phyloP scores from a whole-genome alignment of 805 yeast genomes.

The Scheffersomyces stipitis region DNA sequence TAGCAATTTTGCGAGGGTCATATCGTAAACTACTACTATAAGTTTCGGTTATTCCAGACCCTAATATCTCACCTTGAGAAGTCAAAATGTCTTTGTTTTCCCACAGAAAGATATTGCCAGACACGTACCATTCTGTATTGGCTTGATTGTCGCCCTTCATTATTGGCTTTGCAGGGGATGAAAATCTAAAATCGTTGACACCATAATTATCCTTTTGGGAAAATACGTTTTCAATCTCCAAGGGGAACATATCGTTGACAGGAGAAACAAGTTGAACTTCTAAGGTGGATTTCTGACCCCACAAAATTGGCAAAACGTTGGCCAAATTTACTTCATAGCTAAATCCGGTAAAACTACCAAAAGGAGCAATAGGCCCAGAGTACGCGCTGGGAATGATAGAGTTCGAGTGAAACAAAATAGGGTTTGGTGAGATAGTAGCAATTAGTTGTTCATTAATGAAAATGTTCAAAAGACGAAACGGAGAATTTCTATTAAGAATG shows the following conservation, averaged over 20 bases:
- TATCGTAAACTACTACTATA: constrained; percentile 22
- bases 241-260: constrained; percentile 13
- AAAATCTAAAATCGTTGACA: constrained; percentile 13
- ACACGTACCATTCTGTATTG: constrained; percentile 23
- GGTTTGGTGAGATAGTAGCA: constrained; percentile 25
- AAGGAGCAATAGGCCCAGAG: constrained; percentile 27
- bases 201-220: too few relatives aligned
- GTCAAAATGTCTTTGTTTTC: constrained; percentile 13
- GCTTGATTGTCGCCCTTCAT: constrained; percentile 8
- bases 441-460: constrained; percentile 19
- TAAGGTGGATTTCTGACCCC: constrained; percentile 20
- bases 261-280: constrained; percentile 26
- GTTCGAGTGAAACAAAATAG: constrained; percentile 26
- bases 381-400: constrained; percentile 10
- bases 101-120: constrained; percentile 29
- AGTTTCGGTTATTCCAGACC: constrained; percentile 11
- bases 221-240: too few relatives aligned
- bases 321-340: constrained; percentile 26
- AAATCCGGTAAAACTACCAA: constrained; percentile 25
- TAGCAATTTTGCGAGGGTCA: too few relatives aligned
- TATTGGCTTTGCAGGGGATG: constrained; percentile 22
- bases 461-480: constrained; percentile 25
- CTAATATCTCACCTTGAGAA: constrained; percentile 17
- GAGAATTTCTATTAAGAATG: constrained; percentile 20
- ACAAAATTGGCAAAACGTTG: constrained; percentile 25